Base-by-base conservation (phyloP, 805 yeast genomes). In the Huiozyma naganishii region DNA sequence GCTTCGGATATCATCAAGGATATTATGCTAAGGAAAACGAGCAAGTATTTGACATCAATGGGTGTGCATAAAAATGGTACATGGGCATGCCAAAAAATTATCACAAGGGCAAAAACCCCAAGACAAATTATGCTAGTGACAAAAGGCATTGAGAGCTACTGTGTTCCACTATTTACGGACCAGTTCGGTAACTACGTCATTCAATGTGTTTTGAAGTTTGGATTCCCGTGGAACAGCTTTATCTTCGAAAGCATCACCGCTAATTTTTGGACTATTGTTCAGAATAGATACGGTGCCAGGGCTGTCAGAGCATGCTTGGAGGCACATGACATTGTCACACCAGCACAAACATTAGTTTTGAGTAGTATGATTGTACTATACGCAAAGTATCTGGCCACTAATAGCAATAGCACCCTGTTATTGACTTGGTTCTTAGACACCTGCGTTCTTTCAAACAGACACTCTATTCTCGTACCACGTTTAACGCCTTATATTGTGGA, bases 21-120 rank as follows among this genome's bases (percentile, higher is more conserved):
- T 52, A 74, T 82, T 59, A 83, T 92, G 86, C 72, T 92, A 44
- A 77, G 82, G 54, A 76, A 76, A 50, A 76, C 94, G 36, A 69
- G 82, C 4, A 94, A 89, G 28, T 85, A 73, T 56, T 69, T 92
- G 49, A 85, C 96, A 1, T 94, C 87, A 53, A 82, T 90, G 71
- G 92, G 97, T 53, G 81, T 87, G 44, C 98, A 92, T 67, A 92
- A 92, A 58, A 92, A 92, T 62, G 98, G 98, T 48, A 92, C 98
- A 5, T 92, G 98, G 98, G 97, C 97, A 1, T 95, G 95, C 27
- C 98, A 92, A 64, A 92, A 90, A 64, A 81, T 92, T 63, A 88
- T 92, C 52, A 83, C 79, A 51, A 79, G 80, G 38, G 82, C 87
- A 4, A 65, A 72, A 49, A 78, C 77, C 40, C 78, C 72, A 37